Evolutionary conservation across 2,329 filamentous ascomycete genomes (phyloP), one percentile per base, ranked within the genome.

Genomic region (Cordyceps tenuipes): DNA sequence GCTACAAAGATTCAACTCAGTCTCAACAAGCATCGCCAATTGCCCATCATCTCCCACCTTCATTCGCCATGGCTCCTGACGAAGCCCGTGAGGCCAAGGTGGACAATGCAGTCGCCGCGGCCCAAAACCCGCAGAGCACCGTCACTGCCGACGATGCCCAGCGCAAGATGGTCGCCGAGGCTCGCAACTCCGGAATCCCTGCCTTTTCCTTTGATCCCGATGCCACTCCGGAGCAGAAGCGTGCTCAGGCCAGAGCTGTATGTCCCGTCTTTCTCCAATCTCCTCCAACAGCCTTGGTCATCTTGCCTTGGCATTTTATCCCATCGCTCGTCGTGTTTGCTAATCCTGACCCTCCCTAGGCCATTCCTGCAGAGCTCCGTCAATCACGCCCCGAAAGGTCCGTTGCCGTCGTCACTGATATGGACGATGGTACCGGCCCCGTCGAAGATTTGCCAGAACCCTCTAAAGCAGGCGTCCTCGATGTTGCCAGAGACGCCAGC

Each of bases 181-280:
- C 90, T 66, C 84, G 81, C 68, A 87, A 88, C 68, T 90, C 88
- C 13, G 94, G 94, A 47, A 84, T 88, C 26, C 77, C 87, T 34
- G 92, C 91, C 64, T 94, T 89, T 71, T 83, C 86, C 63, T 99
- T 97, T 76, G 83, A 99, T 70, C 91, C 94, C 0, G 77, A 96
- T 77, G 92, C 91, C 47, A 87, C 81, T 48, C 82, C 88, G 0
- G 90, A 91, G 71, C 82, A 96, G 73, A 99, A 99, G 78, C 87
- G 83, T 63, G 87, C 87, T 36, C 89, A 92, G 71, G 87, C 88
- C 23, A 79, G 82, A 79, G 83, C 86, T 70, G 91, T 96, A 80
- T 68, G 87, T 80, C 48, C 52, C 23, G 23, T 56, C 34, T 46
- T 50, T 15, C 54, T 13, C 44, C 19, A 46, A 8, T n/a, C 21